Evolutionary conservation across 139 green algal genomes (phyloP).

Genomic region (Penium margaritaceum): DNA sequence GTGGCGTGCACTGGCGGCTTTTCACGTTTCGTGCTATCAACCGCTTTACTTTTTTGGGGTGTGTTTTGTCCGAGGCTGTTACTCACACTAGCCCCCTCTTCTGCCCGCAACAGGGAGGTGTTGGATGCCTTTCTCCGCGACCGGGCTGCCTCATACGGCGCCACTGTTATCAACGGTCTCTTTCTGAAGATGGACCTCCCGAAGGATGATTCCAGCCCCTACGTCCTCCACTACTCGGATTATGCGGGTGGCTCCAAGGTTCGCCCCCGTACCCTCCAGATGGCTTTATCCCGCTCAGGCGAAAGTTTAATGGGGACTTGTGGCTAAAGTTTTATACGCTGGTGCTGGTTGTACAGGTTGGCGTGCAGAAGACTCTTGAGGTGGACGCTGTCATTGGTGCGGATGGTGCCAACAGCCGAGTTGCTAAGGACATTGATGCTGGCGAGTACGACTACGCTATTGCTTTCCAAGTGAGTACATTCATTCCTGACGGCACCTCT

Average conservation of each 20-base stretch:
- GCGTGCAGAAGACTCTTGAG: constrained; percentile 65
- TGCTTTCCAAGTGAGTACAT: constrained; percentile 67
- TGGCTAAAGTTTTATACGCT: too few relatives aligned
- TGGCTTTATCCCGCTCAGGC: too few relatives aligned
- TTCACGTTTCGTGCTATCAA: too few relatives aligned
- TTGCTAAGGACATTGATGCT: constrained; percentile 93
- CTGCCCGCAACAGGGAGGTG: too few relatives aligned
- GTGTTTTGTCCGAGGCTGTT: too few relatives aligned
- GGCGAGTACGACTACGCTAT: constrained; percentile 99
- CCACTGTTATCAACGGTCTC: constrained; percentile 90
- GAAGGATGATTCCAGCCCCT: constrained; percentile 61
- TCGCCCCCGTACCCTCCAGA: too few relatives aligned
- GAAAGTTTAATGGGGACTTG: too few relatives aligned
- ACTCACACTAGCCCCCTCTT: too few relatives aligned
- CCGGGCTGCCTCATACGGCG: constrained; percentile 72
- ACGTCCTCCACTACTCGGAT: constrained; percentile 79
- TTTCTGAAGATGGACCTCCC: constrained; percentile 67
- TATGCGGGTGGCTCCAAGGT: constrained; percentile 60
- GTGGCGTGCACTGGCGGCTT: too few relatives aligned
- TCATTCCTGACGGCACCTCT: not conserved
- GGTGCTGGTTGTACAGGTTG: too few relatives aligned
- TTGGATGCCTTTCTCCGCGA: constrained; percentile 93
- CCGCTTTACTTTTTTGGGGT: too few relatives aligned
- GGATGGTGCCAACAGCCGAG: constrained; percentile 86
- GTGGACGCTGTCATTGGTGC: constrained; percentile 94